These are phyloP conservation scores for Phialophora verrucosa DNA, from an alignment of 2,329 filamentous ascomycete genomes.

Conservation along the genomic window DNA sequence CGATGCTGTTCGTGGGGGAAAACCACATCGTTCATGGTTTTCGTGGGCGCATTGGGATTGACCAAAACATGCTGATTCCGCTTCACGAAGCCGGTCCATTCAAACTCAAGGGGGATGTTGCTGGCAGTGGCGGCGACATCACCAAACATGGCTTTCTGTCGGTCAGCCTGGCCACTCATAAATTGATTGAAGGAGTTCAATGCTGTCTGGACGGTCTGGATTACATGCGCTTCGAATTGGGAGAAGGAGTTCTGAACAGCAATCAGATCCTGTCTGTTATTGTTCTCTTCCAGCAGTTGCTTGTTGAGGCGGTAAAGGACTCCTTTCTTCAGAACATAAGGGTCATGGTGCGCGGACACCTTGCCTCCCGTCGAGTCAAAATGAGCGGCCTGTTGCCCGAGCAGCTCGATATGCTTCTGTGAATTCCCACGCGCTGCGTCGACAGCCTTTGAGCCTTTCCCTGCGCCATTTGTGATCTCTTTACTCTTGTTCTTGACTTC, in stretches of 20 bases:
- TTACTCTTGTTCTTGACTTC: constrained; percentile 98
- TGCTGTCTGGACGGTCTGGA: constrained; percentile 80
- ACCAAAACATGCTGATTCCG: constrained; percentile 76
- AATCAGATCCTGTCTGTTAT: constrained; percentile 84
- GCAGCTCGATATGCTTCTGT: constrained; percentile 94
- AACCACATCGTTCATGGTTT: constrained; percentile 72
- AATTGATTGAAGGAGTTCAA: constrained; percentile 84
- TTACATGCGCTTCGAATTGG: constrained; percentile 82
- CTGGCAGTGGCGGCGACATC: constrained; percentile 82
- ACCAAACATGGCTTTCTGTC: constrained; percentile 77
- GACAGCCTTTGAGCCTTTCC: constrained; percentile 86
- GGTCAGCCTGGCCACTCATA: constrained; percentile 79
- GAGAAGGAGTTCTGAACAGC: constrained; percentile 89
- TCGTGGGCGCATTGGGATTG: constrained; percentile 74
- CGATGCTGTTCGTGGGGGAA: constrained; percentile 90
- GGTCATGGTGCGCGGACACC: constrained; percentile 75
- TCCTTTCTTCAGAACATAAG: constrained; percentile 83
- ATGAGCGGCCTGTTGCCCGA: constrained; percentile 81
- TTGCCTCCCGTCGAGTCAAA: constrained; percentile 78
- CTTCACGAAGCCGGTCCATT: constrained; percentile 84
- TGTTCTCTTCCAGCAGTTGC: constrained; percentile 94
- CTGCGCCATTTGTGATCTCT: constrained; percentile 79
- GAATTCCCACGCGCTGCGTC: constrained; percentile 84
- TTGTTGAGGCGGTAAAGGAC: constrained; percentile 84
- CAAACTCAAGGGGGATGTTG: constrained; percentile 80